A percentile compares a stretch with the other conserved stretches of the same genome.
Conservation (phyloP, 78 protist species). For the Bigelowiella natans region DNA sequence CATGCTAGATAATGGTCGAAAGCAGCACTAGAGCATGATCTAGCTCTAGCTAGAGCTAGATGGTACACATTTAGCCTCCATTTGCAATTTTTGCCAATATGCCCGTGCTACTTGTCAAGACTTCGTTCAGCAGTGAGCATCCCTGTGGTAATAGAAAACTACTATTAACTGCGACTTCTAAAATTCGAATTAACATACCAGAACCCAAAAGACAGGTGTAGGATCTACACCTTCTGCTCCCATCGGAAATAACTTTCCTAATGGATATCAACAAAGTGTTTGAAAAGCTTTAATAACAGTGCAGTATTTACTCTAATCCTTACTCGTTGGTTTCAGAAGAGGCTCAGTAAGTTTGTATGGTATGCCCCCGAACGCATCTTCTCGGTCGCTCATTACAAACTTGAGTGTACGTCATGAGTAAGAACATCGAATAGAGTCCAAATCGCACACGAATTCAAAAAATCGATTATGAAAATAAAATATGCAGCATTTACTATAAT, state of each 20-base stretch:
- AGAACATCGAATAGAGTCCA: background rate
- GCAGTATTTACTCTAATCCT: background rate
- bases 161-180: too few relatives aligned
- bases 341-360: background rate
- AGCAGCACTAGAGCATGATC: too few relatives aligned
- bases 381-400: background rate
- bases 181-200: too few relatives aligned
- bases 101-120: too few relatives aligned
- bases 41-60: too few relatives aligned
- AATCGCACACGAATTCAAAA: background rate
- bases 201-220: background rate
- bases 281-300: too few relatives aligned
- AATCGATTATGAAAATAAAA: background rate
- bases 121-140: too few relatives aligned
- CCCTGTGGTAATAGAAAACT: too few relatives aligned
- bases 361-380: background rate
- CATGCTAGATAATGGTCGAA: too few relatives aligned
- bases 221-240: background rate
- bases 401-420: too few relatives aligned
- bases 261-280: background rate
- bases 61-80: too few relatives aligned
- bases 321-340: background rate
- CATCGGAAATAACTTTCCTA: background rate
- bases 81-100: too few relatives aligned
- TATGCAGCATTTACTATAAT: background rate